Conservation (phyloP, 805 yeast species). For the Isabelozyma rhagii region DNA sequence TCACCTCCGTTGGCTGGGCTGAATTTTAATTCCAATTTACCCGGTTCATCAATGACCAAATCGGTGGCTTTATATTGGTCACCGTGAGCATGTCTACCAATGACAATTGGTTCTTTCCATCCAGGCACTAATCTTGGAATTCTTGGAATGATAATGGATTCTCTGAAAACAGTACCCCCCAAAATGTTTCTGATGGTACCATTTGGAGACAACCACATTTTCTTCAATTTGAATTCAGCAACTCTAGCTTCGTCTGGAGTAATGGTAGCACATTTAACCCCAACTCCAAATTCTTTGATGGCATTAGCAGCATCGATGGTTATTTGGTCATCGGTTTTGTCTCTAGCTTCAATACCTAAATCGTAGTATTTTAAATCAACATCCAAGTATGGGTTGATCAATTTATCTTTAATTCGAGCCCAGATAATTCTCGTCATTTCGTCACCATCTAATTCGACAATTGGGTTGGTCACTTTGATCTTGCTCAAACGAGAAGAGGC, state of each 20-base stretch:
- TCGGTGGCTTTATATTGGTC: constrained; percentile 85
- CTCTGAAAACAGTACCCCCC: constrained; percentile 83
- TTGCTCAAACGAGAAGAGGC: constrained; percentile 25
- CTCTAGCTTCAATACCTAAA: constrained; percentile 65
- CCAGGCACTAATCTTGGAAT: constrained; percentile 75
- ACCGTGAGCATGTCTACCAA: constrained; percentile 84
- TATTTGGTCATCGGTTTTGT: constrained; percentile 66
- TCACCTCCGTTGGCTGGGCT: constrained; percentile 60
- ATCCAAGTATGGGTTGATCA: constrained; percentile 67
- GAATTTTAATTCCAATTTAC: constrained; percentile 62
- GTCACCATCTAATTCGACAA: constrained; percentile 81
- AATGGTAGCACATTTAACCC: constrained; percentile 81
- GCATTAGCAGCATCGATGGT: constrained; percentile 80
- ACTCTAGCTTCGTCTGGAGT: constrained; percentile 83
- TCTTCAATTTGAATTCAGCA: constrained; percentile 64
- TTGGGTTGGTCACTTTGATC: constrained; percentile 67
- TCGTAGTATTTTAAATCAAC: constrained; percentile 76
- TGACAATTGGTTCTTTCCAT: constrained; percentile 80
- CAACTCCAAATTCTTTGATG: constrained; percentile 70
- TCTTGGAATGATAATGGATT: constrained; percentile 75
- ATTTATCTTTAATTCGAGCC: constrained; percentile 66
- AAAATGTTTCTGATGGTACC: constrained; percentile 80
- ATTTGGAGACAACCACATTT: constrained; percentile 86
- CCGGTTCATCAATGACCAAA: constrained; percentile 62
- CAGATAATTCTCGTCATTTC: constrained; percentile 86